phyloP scores from a whole-genome alignment of 371 early-diverging fungal species.

The Choanephora cucurbitarum region DNA sequence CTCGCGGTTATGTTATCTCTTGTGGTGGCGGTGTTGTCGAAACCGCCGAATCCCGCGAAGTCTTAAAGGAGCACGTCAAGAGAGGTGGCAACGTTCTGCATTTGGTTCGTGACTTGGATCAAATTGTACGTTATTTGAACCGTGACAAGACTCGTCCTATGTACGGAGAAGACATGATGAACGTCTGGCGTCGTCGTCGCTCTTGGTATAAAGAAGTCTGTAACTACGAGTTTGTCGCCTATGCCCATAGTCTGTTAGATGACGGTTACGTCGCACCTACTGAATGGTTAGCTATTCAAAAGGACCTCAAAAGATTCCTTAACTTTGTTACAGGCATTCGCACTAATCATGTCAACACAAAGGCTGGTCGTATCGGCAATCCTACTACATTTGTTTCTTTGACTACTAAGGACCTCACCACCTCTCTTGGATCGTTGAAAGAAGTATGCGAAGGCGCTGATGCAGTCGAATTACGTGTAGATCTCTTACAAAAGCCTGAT shows the following conservation, averaged over 20 bases:
- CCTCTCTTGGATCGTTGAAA: constrained; percentile 49
- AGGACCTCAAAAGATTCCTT: constrained; percentile 70
- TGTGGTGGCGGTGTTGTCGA: constrained; percentile 98
- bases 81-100: constrained; percentile 75
- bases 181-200: constrained; percentile 80
- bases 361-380: constrained; percentile 36
- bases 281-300: constrained; percentile 70
- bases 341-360: constrained; percentile 43
- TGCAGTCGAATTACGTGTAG: constrained; percentile 93
- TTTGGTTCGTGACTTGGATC: constrained; percentile 79
- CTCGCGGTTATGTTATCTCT: constrained; percentile 71
- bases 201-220: constrained; percentile 80
- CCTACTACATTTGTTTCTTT: constrained; percentile 88
- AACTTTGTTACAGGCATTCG: constrained; percentile 58
- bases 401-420: constrained; percentile 75
- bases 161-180: constrained; percentile 79
- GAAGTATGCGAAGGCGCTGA: constrained; percentile 79
- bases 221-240: constrained; percentile 77
- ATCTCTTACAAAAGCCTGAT: constrained; percentile 68
- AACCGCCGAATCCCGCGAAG: constrained; percentile 65
- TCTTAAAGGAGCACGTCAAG: constrained; percentile 59
- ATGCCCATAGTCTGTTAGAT: constrained; percentile 40
- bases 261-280: constrained; percentile 45
- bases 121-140: constrained; percentile 76
- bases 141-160: constrained; percentile 85